These are phyloP conservation scores for Thymus quinquecostatus DNA, from an alignment of 257 asterid genomes.

Conservation along the genomic window DNA sequence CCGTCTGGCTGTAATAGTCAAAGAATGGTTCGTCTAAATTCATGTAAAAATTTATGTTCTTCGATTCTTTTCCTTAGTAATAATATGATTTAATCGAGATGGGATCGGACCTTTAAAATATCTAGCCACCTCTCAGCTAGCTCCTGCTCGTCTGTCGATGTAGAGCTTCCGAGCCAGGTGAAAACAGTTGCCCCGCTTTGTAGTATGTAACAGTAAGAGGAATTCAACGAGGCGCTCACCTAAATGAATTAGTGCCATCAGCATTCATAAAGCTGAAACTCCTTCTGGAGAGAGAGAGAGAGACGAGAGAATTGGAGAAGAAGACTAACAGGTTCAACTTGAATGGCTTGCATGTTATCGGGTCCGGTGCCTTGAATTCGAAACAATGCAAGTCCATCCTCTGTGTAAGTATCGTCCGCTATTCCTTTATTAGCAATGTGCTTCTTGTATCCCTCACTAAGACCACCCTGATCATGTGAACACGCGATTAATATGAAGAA, in stretches of 20 bases:
- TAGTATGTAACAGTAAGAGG: conserved; percentile 76
- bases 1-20: conserved; percentile 58
- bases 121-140: conserved; percentile 76
- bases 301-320: conserved; percentile 7
- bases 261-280: neutral
- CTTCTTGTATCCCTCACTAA: conserved; percentile 62
- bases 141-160: conserved; percentile 74
- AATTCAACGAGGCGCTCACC: conserved; percentile 77
- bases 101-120: conserved; percentile 58
- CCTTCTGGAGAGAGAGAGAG: neutral
- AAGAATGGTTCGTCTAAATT: conserved; percentile 22
- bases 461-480: conserved; percentile 65
- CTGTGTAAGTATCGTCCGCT: conserved; percentile 65
- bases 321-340: conserved; percentile 77
- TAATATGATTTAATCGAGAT: neutral
- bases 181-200: conserved; percentile 56
- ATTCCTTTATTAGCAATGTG: conserved; percentile 55
- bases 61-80: conserved; percentile 12
- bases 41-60: conserved; percentile 4
- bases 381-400: conserved; percentile 67
- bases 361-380: conserved; percentile 81
- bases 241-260: conserved; percentile 38
- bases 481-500: neutral
- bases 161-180: conserved; percentile 73
- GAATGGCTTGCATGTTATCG: conserved; percentile 82